Evolutionary conservation across 1,284 basidiomycete species (phyloP).

Genomic region (Ceratobasidium sp.): DNA sequence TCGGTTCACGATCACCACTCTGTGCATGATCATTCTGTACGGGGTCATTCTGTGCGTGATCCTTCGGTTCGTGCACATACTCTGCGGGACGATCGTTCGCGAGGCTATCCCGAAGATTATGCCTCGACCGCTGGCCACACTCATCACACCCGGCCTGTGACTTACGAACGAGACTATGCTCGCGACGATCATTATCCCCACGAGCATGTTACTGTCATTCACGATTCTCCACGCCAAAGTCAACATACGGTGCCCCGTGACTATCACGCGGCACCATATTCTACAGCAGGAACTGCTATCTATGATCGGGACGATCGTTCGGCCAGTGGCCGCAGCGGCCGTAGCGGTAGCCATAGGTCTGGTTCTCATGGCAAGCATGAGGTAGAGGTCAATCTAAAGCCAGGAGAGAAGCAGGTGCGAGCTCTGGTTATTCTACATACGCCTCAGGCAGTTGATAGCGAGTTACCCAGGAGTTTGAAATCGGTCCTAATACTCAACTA

Average conservation of each 20-base stretch:
- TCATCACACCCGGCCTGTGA: neutral
- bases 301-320: conserved; percentile 37
- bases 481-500: conserved; percentile 43
- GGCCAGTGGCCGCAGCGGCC: conserved; percentile 28
- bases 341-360: conserved; percentile 17
- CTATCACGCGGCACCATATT: conserved; percentile 22
- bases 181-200: conserved; percentile 34
- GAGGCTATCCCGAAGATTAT: conserved; percentile 36
- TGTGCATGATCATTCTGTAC: conserved; percentile 6
- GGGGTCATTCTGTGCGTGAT: conserved; percentile 17
- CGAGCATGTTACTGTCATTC: conserved; percentile 37
- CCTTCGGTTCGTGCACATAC: conserved; percentile 27
- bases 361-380: conserved; percentile 7
- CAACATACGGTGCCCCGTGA: conserved; percentile 1
- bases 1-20: conserved; percentile 24
- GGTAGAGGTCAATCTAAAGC: conserved; percentile 34
- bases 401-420: conserved; percentile 40
- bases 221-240: conserved; percentile 39
- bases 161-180: conserved; percentile 25
- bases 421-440: too few relatives aligned
- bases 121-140: conserved; percentile 29
- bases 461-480: conserved; percentile 30
- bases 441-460: neutral
- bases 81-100: conserved; percentile 29
- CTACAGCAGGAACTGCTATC: conserved; percentile 26